These are phyloP conservation scores for Hypoxylon cercidicola DNA, from an alignment of 495 filamentous ascomycete genomes.

Conservation along the genomic window DNA sequence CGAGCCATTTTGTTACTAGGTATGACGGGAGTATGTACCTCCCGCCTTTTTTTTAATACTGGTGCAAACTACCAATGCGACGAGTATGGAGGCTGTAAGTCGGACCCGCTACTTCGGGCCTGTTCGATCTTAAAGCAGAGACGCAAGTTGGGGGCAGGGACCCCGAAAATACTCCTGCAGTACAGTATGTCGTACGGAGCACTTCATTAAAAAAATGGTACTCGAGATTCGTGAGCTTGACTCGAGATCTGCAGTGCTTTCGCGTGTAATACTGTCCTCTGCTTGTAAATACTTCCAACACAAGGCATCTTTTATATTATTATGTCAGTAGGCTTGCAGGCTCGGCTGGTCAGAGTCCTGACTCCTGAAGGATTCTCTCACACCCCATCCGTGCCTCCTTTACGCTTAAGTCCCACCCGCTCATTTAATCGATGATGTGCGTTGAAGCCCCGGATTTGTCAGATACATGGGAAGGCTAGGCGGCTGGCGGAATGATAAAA, in stretches of 20 bases:
- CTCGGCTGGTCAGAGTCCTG: slow-evolving; percentile 22
- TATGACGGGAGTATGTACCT: neutral
- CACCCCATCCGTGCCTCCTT: slow-evolving; percentile 37
- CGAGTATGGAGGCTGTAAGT: slow-evolving; percentile 3
- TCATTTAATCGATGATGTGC: slow-evolving; percentile 42
- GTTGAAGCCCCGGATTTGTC: slow-evolving; percentile 23
- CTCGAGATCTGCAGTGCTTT: slow-evolving; percentile 4
- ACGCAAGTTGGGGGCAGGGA: slow-evolving; percentile 1
- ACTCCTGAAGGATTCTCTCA: slow-evolving; percentile 41
- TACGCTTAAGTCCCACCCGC: slow-evolving; percentile 30
- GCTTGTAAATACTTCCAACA: neutral
- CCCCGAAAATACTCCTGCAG: slow-evolving; percentile 15
- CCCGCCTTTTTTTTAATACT: neutral
- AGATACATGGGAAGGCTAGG: slow-evolving; percentile 12
- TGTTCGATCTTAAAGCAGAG: slow-evolving; percentile 29
- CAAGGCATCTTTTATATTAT: neutral
- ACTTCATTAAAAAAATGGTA: slow-evolving; percentile 2
- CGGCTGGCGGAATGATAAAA: slow-evolving; percentile 9
- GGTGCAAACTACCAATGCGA: slow-evolving; percentile 22
- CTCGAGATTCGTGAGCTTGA: neutral
- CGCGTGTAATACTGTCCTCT: no score
- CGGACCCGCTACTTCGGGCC: slow-evolving; percentile 31
- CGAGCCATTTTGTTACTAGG: no score
- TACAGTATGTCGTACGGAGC: slow-evolving; percentile 21
- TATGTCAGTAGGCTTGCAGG: slow-evolving; percentile 11